Base-by-base conservation (phyloP, 23 red algal genomes). In the Pyropia haitanensis region DNA sequence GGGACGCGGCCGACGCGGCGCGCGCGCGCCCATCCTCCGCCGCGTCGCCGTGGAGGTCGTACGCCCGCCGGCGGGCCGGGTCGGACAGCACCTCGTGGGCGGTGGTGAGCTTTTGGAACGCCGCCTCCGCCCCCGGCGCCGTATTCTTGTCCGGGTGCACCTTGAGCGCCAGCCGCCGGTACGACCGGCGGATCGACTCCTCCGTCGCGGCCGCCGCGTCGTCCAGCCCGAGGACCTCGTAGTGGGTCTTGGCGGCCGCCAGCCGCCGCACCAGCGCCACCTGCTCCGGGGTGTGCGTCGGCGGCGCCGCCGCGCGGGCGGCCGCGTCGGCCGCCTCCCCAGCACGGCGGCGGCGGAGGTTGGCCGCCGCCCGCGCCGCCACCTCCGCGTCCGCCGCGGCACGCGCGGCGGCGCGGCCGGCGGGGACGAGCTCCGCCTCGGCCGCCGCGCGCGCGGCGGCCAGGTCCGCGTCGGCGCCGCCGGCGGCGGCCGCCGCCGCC, bases 1-100 rank as follows among this genome's bases (percentile, higher is more conserved):
- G 39, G 39, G 39, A 46, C 39, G 39, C 39, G 39, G 39, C 39
- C 39, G 39, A 46, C 39, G 39, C 65, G 23, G 39, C 52, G 5
- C 30, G 34, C 15, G 24, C 70, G 2, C 65, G 49, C 0, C 27
- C 54, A 18, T 55, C 28, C 8, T 26, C 83, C 5, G 23, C 61
- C 24, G 51, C n/a, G 23, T 46, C 60, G 16, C 72, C 65, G 6
- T 49, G 51, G 0, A 60, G 12, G 26, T 73, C 65, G 27, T 72
- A 73, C 31, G 27, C 25, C 18, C 18, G 30, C 28, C 69, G 62
- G 16, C 18, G 23, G 8, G 59, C 61, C 18, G 44, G 6, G 51
- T 76, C 65, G 30, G 80, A 74, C 15, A 85, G 72, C 51, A 76
- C 72, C 51, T 85, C 64, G 60, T 85, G 75, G n/a, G 80, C 80